Evolutionary conservation across 495 filamentous ascomycete genomes (phyloP).

Genomic region (Penicillium arizonense): DNA sequence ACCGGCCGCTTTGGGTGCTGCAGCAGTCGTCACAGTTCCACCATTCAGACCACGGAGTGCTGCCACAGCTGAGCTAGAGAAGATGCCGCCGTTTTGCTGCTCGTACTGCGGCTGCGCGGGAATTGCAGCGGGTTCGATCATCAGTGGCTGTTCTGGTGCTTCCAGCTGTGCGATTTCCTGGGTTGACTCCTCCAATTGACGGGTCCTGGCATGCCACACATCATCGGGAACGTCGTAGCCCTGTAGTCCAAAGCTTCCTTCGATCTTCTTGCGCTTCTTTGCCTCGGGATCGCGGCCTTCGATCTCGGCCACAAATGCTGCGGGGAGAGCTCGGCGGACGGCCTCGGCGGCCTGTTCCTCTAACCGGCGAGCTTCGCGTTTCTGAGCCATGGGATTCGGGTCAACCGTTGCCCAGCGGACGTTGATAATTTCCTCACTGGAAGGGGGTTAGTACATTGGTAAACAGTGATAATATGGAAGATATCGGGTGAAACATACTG

Average conservation of each 20-base stretch:
- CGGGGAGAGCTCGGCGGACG: slow-evolving; percentile 85
- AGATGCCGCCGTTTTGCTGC: slow-evolving; percentile 58
- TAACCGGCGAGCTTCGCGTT: slow-evolving; percentile 81
- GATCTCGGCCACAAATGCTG: slow-evolving; percentile 87
- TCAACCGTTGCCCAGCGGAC: slow-evolving; percentile 97
- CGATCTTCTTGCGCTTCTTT: slow-evolving; percentile 82
- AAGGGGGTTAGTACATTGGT: too few relatives aligned
- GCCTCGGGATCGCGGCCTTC: slow-evolving; percentile 88
- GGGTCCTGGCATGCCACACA: slow-evolving; percentile 77
- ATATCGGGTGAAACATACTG: slow-evolving; percentile 37
- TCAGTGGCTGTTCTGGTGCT: slow-evolving; percentile 38
- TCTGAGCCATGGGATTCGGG: slow-evolving; percentile 93
- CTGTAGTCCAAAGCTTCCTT: slow-evolving; percentile 82
- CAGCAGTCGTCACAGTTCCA: slow-evolving; percentile 36
- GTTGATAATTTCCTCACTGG: slow-evolving; percentile 74
- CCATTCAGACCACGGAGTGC: slow-evolving; percentile 58
- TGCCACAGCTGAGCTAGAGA: slow-evolving; percentile 76
- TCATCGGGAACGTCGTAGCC: slow-evolving; percentile 96
- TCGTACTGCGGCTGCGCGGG: slow-evolving; percentile 13
- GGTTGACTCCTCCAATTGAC: slow-evolving; percentile 43
- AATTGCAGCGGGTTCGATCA: slow-evolving; percentile 39
- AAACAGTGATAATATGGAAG: too few relatives aligned
- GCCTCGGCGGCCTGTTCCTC: slow-evolving; percentile 99
- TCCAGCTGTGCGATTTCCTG: slow-evolving; percentile 39
- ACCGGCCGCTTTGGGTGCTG: slow-evolving; percentile 27